phyloP scores from a whole-genome alignment of 192 early-diverging fungal genomes.

The Haplosporangium gracile region DNA sequence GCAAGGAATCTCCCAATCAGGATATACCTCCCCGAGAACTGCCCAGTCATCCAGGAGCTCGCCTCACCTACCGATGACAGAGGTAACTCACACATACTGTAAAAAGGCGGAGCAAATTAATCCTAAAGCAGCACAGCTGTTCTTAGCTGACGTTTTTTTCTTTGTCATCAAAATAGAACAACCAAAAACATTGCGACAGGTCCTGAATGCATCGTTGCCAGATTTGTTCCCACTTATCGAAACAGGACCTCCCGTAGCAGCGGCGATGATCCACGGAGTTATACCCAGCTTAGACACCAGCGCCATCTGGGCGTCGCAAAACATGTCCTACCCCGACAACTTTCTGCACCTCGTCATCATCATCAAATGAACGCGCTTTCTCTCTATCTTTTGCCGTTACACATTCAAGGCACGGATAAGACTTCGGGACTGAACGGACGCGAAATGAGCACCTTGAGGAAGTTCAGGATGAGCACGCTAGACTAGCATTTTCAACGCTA shows the following conservation, averaged over 20 bases:
- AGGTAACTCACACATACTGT: constrained; percentile 29
- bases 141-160: neutral
- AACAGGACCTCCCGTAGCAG: constrained; percentile 56
- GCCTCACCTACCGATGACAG: constrained; percentile 64
- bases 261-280: constrained; percentile 79
- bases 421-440: too few species aligned
- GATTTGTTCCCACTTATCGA: constrained; percentile 56
- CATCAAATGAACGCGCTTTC: constrained; percentile 23
- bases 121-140: neutral
- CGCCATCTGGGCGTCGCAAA: constrained; percentile 79
- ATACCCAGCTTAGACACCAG: constrained; percentile 78
- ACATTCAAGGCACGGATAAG: too few species aligned
- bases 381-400: neutral
- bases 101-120: neutral
- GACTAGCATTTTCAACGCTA: too few species aligned
- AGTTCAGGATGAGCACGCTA: too few species aligned
- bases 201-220: constrained; percentile 65
- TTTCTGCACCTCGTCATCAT: constrained; percentile 83
- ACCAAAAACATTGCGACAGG: constrained; percentile 55
- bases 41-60: constrained; percentile 73
- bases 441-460: too few species aligned
- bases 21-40: constrained; percentile 69
- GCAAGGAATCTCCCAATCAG: constrained; percentile 70
- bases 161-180: constrained; percentile 32
- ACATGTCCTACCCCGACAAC: constrained; percentile 84